Base-by-base conservation (phyloP, 805 yeast genomes). In the Wickerhamiella nectarea region DNA sequence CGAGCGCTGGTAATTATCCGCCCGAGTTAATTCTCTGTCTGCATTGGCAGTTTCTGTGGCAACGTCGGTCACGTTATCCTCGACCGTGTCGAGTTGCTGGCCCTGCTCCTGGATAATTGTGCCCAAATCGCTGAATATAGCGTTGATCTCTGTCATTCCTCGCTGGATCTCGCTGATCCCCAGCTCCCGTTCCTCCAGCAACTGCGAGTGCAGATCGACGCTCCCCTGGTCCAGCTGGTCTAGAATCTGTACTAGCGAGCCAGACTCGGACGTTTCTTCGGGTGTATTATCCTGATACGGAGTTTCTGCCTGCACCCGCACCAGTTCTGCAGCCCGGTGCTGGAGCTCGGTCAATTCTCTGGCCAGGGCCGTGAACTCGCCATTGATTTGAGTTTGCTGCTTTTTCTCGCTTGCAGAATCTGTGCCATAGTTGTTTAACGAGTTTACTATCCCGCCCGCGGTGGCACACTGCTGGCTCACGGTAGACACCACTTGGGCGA, bases 41-140 rank as follows among this genome's bases (percentile, higher is more conserved):
- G 95, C 94, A 43, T 70, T 70, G 45, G 76, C 78, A 5, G 83
- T 72, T 53, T 82, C 79, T 18, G 66, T 70, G 5, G 78, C 74
- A 47, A 80, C 65, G 37, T 71, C 74, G 20, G 76, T 62, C 36
- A 87, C 67, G 60, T 85, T 85, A 48, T 79, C 84, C 56, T 85
- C 95, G 14, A 87, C 75, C 0, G 86, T 75, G 55, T 85, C 94
- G 14, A 87, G 70, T 51, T 82, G 86, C 24, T 73, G 77, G 5
- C 94, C 95, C 58, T 87, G 96, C 59, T 84, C 87, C 42, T 71
- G 67, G 2, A 87, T 91, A 53, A 87, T 64, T 31, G 75, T 71
- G 12, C 86, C 85, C 45, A 87, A 61, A 54, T 86, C 94, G 51
- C 76, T 76, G 59, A 85, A 86, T 3, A 87, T 86, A 8, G 85